A percentile compares a stretch with the other conserved stretches of the same genome.
These are phyloP conservation scores for Candida michaelii DNA, from an alignment of 805 yeast genomes.

Conservation along the genomic window DNA sequence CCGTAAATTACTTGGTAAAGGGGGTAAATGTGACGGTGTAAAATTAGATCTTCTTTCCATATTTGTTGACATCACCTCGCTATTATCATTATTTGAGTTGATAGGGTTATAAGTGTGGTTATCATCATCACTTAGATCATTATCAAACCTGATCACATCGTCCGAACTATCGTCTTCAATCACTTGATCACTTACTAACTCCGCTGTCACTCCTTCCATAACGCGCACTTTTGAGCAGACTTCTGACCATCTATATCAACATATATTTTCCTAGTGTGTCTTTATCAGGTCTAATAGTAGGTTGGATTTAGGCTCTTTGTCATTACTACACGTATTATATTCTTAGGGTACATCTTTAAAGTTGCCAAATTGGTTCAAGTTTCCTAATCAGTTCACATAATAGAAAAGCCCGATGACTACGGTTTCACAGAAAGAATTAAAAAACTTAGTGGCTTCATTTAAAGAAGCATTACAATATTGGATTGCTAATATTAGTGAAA, in stretches of 20 bases:
- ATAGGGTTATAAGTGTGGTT: slow-evolving; percentile 18
- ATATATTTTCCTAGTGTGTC: no score
- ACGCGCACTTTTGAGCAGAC: background rate
- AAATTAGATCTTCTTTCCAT: background rate
- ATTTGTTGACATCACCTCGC: no score
- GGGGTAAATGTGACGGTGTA: background rate
- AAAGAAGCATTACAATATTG: slow-evolving; percentile 33
- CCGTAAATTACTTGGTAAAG: background rate
- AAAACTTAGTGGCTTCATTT: slow-evolving; percentile 24
- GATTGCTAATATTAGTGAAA: slow-evolving; percentile 15
- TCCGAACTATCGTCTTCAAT: background rate
- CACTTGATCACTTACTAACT: slow-evolving; percentile 1
- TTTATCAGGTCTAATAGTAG: no score
- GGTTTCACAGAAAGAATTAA: slow-evolving; percentile 21
- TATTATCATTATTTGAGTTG: slow-evolving; percentile 14
- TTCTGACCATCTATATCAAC: no score
- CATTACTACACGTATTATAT: no score
- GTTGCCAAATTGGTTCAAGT: no score
- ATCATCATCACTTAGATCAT: slow-evolving; percentile 1
- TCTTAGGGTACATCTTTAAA: no score
- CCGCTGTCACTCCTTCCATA: slow-evolving; percentile 6
- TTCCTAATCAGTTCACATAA: no score
- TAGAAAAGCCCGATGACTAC: slow-evolving; percentile 10
- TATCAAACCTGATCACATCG: background rate
- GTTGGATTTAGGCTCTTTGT: no score